Conservation (phyloP, 2,329 filamentous ascomycete genomes). For the Byssothecium circinans region DNA sequence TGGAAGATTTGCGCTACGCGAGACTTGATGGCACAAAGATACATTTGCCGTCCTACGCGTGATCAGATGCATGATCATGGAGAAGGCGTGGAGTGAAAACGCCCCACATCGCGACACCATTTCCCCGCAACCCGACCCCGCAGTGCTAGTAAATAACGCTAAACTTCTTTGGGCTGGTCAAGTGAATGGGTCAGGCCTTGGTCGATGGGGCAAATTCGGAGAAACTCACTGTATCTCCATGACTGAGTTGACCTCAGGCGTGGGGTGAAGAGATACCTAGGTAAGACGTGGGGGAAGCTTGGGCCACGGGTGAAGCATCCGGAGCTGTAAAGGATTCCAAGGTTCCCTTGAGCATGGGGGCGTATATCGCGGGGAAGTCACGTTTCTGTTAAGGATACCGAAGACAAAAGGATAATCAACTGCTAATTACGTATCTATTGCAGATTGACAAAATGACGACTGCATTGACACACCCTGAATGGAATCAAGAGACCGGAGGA, state of each 20-base stretch:
- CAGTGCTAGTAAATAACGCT: constrained; percentile 11
- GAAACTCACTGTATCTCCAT: too few relatives aligned
- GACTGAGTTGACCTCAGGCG: too few relatives aligned
- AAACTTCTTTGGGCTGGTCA: constrained; percentile 1
- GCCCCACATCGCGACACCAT: constrained; percentile 24
- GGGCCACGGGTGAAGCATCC: background rate
- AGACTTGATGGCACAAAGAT: background rate
- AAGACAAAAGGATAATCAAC: too few relatives aligned
- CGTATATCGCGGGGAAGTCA: too few relatives aligned
- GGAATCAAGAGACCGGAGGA: constrained; percentile 34
- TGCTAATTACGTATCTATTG: too few relatives aligned
- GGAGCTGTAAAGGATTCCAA: too few relatives aligned
- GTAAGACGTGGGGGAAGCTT: background rate
- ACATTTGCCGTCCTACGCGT: too few relatives aligned
- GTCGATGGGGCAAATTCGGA: too few relatives aligned
- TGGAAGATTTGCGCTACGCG: background rate
- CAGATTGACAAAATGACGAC: background rate
- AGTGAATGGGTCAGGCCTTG: background rate
- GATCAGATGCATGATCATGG: too few relatives aligned
- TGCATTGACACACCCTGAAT: constrained; percentile 40
- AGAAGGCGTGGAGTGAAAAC: background rate
- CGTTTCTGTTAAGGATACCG: too few relatives aligned
- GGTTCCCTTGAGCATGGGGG: too few relatives aligned
- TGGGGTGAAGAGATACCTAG: too few relatives aligned
- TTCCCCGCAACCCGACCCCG: constrained; percentile 28